Percentiles rank a stretch among this genome's conserved stretches.
Evolutionary conservation across 306 rosid species (phyloP).

Genomic region (Senna tora): DNA sequence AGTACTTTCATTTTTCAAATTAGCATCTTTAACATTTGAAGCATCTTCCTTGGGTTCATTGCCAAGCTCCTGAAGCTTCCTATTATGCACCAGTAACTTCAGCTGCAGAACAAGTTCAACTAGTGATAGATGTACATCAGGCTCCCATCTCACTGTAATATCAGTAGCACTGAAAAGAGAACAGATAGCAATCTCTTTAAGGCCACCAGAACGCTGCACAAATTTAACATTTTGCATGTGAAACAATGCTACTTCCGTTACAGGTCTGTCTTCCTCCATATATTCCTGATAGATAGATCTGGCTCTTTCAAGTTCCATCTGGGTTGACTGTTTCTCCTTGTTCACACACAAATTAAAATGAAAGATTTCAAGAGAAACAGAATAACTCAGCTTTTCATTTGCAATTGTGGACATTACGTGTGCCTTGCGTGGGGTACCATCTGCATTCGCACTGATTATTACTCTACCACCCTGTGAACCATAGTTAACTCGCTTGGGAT

Average conservation of each 20-base stretch:
- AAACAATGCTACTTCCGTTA: slow-evolving; percentile 62
- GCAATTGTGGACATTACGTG: slow-evolving; percentile 67
- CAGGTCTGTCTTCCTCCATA: slow-evolving; percentile 60
- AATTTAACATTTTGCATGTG: slow-evolving; percentile 83
- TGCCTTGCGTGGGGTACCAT: slow-evolving; percentile 90
- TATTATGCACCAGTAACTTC: slow-evolving; percentile 64
- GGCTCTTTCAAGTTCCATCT: slow-evolving; percentile 79
- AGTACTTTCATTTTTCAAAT: slow-evolving; percentile 50
- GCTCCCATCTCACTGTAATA: slow-evolving; percentile 85
- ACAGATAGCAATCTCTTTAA: slow-evolving; percentile 67
- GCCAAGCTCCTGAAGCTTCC: slow-evolving; percentile 63
- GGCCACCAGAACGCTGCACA: slow-evolving; percentile 79
- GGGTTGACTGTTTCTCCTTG: slow-evolving; percentile 84
- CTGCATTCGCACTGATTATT: slow-evolving; percentile 60
- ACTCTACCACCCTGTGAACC: slow-evolving; percentile 97
- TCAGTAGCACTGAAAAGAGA: slow-evolving; percentile 94
- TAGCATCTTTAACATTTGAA: slow-evolving; percentile 46
- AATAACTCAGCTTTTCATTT: slow-evolving; percentile 62
- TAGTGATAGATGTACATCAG: slow-evolving; percentile 78
- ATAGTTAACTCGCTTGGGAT: slow-evolving; percentile 91
- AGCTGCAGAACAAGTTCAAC: slow-evolving; percentile 76
- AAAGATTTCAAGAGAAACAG: slow-evolving; percentile 72
- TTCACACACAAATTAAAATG: slow-evolving; percentile 66
- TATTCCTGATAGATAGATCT: slow-evolving; percentile 79
- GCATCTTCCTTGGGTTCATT: slow-evolving; percentile 46